phyloP scores from a whole-genome alignment of 805 yeast species.

The Ogataea methylovora region DNA sequence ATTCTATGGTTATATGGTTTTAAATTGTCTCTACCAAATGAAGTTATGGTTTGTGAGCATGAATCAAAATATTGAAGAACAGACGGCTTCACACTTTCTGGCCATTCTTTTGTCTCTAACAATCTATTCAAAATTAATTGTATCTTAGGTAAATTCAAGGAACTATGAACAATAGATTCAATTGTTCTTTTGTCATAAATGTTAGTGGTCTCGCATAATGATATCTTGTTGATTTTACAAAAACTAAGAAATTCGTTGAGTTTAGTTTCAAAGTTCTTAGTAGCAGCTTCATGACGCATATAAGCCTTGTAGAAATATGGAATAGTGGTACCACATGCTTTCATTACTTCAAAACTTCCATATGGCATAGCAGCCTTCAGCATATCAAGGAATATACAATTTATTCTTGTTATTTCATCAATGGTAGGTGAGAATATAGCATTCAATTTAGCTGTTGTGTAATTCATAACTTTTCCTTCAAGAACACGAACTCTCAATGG shows the following conservation, averaged over 20 bases:
- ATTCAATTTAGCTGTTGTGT: slow-evolving; percentile 63
- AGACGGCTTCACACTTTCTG: slow-evolving; percentile 16
- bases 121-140: slow-evolving; percentile 64
- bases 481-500: slow-evolving; percentile 70
- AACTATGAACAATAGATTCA: slow-evolving; percentile 57
- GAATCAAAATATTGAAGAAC: slow-evolving; percentile 40
- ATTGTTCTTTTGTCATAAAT: slow-evolving; percentile 42
- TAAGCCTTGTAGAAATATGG: slow-evolving; percentile 92
- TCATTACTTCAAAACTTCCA: slow-evolving; percentile 71
- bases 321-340: slow-evolving; percentile 72
- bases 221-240: slow-evolving; percentile 22
- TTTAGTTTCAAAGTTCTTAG: slow-evolving; percentile 50
- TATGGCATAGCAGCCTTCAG: slow-evolving; percentile 55
- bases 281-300: slow-evolving; percentile 90
- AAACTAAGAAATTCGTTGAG: slow-evolving; percentile 34
- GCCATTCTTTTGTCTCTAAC: slow-evolving; percentile 40
- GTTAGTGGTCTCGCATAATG: slow-evolving; percentile 18
- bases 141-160: slow-evolving; percentile 63
- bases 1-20: slow-evolving; percentile 55
- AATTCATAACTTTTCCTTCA: slow-evolving; percentile 40
- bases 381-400: slow-evolving; percentile 76
- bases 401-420: slow-evolving; percentile 86
- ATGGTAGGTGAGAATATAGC: slow-evolving; percentile 89
- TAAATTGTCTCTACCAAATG: slow-evolving; percentile 60
- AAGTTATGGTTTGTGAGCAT: slow-evolving; percentile 61